Conservation (phyloP, 192 early-diverging fungal species). For the Coemansia sp. region DNA sequence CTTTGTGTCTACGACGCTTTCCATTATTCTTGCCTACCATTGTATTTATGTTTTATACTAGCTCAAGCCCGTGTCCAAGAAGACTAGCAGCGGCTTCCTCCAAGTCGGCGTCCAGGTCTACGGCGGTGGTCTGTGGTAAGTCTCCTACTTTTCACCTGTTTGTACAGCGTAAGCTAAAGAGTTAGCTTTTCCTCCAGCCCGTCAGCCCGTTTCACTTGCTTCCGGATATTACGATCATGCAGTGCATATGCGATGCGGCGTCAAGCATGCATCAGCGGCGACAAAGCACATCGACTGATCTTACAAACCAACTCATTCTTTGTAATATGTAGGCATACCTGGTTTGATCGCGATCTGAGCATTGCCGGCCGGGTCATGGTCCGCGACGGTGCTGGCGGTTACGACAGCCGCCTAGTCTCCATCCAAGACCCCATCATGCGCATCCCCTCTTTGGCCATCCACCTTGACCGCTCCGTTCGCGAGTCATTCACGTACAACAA, state of each 20-base stretch:
- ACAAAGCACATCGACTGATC: background rate
- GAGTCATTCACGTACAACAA: conserved; percentile 94
- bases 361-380: conserved; percentile 94
- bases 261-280: conserved; percentile 3
- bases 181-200: background rate
- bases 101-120: conserved; percentile 92
- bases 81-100: conserved; percentile 80
- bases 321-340: conserved; percentile 76
- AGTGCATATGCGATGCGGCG: background rate
- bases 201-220: background rate
- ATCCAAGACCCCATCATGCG: conserved; percentile 90
- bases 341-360: conserved; percentile 98
- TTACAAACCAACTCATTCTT: background rate
- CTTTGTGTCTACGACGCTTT: no score
- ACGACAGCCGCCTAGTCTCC: conserved; percentile 74
- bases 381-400: conserved; percentile 66
- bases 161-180: background rate
- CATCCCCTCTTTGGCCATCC: conserved; percentile 96
- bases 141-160: background rate
- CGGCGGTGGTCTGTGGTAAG: conserved; percentile 93
- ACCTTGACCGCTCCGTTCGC: conserved; percentile 82
- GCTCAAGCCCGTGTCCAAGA: conserved; percentile 96
- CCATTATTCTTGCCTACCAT: background rate
- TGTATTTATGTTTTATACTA: conserved; percentile 24
- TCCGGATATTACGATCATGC: background rate